Conservation (phyloP, 2,329 filamentous ascomycete species). For the Berkeleyomyces rouxiae region DNA sequence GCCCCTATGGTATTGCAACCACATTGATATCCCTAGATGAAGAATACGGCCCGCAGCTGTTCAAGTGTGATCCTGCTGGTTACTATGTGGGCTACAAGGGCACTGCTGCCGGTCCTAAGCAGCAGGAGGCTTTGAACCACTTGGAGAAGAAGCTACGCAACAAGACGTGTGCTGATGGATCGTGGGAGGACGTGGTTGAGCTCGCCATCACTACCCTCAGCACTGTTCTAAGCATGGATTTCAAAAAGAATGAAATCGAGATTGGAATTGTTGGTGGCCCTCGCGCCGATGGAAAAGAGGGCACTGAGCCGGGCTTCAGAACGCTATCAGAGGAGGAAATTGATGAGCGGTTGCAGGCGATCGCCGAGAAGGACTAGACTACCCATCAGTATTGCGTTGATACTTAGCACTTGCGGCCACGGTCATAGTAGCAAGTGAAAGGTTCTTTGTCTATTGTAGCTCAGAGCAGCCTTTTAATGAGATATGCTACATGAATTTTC, state of each 20-base stretch:
- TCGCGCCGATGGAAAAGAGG: conserved; percentile 64
- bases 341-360: conserved; percentile 92
- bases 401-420: not conserved
- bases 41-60: conserved; percentile 84
- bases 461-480: conserved; percentile 11
- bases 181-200: conserved; percentile 96
- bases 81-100: conserved; percentile 99
- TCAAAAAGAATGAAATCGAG: conserved; percentile 98
- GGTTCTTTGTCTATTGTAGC: not conserved
- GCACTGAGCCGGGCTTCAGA: conserved; percentile 64
- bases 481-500: conserved; percentile 3
- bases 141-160: conserved; percentile 99
- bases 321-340: conserved; percentile 94
- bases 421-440: not conserved
- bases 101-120: conserved; percentile 90
- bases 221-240: conserved; percentile 94
- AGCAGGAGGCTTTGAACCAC: conserved; percentile 96
- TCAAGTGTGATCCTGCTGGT: conserved; percentile 95
- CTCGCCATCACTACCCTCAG: conserved; percentile 88
- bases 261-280: conserved; percentile 93
- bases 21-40: conserved; percentile 89
- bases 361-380: conserved; percentile 89
- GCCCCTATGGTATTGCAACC: conserved; percentile 85
- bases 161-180: conserved; percentile 84
- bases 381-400: not conserved